Base-by-base conservation (phyloP, 2,329 filamentous ascomycete genomes). In the Claviceps citrina region DNA sequence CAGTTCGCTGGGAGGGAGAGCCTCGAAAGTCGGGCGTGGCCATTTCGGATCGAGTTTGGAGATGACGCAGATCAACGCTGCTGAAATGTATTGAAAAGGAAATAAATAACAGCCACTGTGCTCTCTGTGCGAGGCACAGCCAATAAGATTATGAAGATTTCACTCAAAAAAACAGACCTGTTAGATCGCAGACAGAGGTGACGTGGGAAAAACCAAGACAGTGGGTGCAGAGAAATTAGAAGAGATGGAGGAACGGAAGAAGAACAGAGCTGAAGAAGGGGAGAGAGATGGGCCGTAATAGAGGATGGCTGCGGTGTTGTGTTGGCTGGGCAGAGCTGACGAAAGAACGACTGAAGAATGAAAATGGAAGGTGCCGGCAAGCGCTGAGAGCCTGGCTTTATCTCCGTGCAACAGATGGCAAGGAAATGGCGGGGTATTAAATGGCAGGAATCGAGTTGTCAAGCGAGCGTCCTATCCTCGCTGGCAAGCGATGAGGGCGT, bases 151-250 rank as follows among this genome's bases (percentile, higher is more conserved):
- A 47, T 49, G 45, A 46, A 54, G 47, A 53, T 44, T 44, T 50
- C 45, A 49, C 49, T 48, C 43, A 44, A 46, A 52, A 51, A 49
- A 48, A 48, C 49, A 47, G 43, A 45, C 47, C 49, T 40, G 46
- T 48, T 49, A 51, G 47, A 51, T 49, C 48, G 53, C 51, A 51
- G 51, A 49, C 43, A 43, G 53, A 46, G 49, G 47, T 47, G 44
- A 49, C 45, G 44, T 42, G 42, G 44, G 46, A 44, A 44, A 43
- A 44, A 42, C 43, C 43, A 44, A 44, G 43, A 44, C 39, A 44
- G 38, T 45, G 41, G 38, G 43, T 39, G 40, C 39, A 35, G 31
- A 43, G 39, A 43, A 43, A 44, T 36, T 38, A 47, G 40, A 42
- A 42, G 40, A 44, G 40, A 44, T 44, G 43, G 36, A 10, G 41